A percentile compares a stretch with the other conserved stretches of the same genome.
These are phyloP conservation scores for Emericellopsis cladophorae DNA, from an alignment of 2,329 filamentous ascomycete species.

Conservation along the genomic window DNA sequence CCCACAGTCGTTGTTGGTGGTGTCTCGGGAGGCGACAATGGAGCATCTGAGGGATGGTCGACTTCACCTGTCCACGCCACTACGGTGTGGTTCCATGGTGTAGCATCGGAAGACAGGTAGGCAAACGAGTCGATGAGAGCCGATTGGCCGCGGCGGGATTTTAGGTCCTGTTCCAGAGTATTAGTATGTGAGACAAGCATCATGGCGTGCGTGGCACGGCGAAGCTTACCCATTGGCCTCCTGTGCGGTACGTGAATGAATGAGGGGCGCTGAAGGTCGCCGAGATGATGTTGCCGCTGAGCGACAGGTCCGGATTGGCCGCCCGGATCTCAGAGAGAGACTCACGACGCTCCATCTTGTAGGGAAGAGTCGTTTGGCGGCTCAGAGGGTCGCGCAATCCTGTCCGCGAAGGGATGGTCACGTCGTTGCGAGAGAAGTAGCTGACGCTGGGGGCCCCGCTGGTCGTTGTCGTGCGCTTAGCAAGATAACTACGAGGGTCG, in stretches of 20 bases:
- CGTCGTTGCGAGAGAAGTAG: slow-evolving; percentile 11
- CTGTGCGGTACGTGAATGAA: slow-evolving; percentile 43
- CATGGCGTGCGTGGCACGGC: background rate
- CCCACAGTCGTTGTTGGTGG: slow-evolving; percentile 31
- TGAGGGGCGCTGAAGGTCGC: slow-evolving; percentile 53
- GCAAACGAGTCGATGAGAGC: slow-evolving; percentile 86
- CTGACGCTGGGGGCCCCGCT: slow-evolving; percentile 5
- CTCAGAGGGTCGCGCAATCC: slow-evolving; percentile 1
- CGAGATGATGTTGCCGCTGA: slow-evolving; percentile 55
- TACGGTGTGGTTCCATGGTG: slow-evolving; percentile 82
- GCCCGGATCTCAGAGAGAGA: slow-evolving; percentile 42
- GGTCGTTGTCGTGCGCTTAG: background rate
- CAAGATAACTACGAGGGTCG: slow-evolving; percentile 1
- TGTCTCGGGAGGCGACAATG: slow-evolving; percentile 27
- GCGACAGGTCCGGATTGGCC: slow-evolving; percentile 40
- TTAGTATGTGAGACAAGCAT: background rate
- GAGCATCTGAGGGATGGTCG: slow-evolving; percentile 31
- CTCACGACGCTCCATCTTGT: slow-evolving; percentile 30
- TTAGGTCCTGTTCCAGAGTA: slow-evolving; percentile 46
- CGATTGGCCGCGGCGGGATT: slow-evolving; percentile 71
- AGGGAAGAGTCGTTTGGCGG: slow-evolving; percentile 1
- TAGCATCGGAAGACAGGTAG: slow-evolving; percentile 71
- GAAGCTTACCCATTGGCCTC: slow-evolving; percentile 45
- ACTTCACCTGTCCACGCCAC: slow-evolving; percentile 95
- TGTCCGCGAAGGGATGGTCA: slow-evolving; percentile 2